Base-by-base conservation (phyloP, 257 asterid genomes). In the Cordia subcordata region DNA sequence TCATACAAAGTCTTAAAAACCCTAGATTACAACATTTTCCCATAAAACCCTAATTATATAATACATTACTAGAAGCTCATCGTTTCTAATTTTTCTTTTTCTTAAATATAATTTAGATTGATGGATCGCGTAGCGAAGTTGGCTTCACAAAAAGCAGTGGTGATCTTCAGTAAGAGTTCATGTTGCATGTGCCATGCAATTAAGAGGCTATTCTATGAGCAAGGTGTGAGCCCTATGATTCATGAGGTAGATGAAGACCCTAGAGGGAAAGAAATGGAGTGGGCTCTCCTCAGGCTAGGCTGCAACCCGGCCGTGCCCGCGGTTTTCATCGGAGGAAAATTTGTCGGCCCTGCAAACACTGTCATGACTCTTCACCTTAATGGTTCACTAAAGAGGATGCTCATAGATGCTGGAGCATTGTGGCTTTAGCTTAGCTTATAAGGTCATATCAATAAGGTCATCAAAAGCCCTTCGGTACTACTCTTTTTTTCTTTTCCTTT, bases 101-200 rank as follows among this genome's bases (percentile, higher is more conserved):
- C 12, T 39, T 5, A 5, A 39, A 12, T 39, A 5, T 39, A 42
- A 42, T 42, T 20, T 23, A 17, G 11, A 14, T 2, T 3, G 0
- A 82, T 82, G 96, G 94, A 85, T 60, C 72, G 79, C 3, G 58
- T 88, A 38, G 79, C 73, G 4, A 81, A 73, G 51, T 49, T 79
- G 56, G 79, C 81, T 0, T 82, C 94, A 8, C 87, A 82, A 65
- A 82, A 67, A 44, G 94, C 96, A 22, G 89, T 82, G 8, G 92
- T 87, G 82, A 85, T 87, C 19, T 87, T 87, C 71, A 85, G 91
- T 70, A 82, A 84, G 88, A 82, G 88, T 57, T 68, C 94, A 1
- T 87, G 95, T 45, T 87, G 94, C 75, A 84, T 88, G 94, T 88
- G 96, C 72, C 96, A 88, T 64, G 87, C 94, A 17, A 82, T 88